phyloP scores from a whole-genome alignment of 1,139 yeast species.

The Yamadazyma sp. region DNA sequence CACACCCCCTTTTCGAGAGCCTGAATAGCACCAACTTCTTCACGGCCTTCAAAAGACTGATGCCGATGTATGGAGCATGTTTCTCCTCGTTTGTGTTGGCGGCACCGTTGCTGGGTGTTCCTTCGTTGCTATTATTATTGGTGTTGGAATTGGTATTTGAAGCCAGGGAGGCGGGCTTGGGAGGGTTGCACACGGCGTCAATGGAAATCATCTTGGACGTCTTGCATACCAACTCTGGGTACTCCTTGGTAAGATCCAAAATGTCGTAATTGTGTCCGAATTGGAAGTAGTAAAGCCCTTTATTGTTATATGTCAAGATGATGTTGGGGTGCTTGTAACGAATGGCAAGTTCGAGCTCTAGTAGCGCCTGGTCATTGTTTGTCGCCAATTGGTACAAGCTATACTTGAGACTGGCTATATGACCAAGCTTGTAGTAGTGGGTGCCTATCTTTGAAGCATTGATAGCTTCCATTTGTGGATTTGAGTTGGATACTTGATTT shows the following conservation, averaged over 20 bases:
- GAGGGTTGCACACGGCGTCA: constrained; percentile 18
- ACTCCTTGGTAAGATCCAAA: constrained; percentile 32
- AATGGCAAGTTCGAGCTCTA: constrained; percentile 60
- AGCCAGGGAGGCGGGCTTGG: constrained; percentile 17
- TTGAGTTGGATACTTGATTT: neutral
- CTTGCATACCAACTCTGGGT: constrained; percentile 34
- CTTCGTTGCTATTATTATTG: constrained; percentile 3
- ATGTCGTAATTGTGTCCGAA: constrained; percentile 42
- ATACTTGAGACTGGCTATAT: constrained; percentile 32
- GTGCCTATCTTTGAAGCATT: constrained; percentile 32
- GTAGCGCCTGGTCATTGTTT: constrained; percentile 39
- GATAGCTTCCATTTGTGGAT: constrained; percentile 8
- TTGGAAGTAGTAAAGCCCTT: constrained; percentile 57
- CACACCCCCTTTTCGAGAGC: constrained; percentile 37
- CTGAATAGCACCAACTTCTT: constrained; percentile 53
- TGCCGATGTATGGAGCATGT: constrained; percentile 46
- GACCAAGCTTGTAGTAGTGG: constrained; percentile 45
- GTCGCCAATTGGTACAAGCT: constrained; percentile 21
- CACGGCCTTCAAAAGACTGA: constrained; percentile 62
- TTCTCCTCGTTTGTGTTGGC: constrained; percentile 3
- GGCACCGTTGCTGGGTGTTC: constrained; percentile 1
- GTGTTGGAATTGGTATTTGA: constrained; percentile 9
- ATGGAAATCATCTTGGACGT: constrained; percentile 29
- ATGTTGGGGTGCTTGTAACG: constrained; percentile 53
- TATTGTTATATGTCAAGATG: constrained; percentile 58